Base-by-base conservation (phyloP, 129 eudicot species). In the Ambrosia trifida region DNA sequence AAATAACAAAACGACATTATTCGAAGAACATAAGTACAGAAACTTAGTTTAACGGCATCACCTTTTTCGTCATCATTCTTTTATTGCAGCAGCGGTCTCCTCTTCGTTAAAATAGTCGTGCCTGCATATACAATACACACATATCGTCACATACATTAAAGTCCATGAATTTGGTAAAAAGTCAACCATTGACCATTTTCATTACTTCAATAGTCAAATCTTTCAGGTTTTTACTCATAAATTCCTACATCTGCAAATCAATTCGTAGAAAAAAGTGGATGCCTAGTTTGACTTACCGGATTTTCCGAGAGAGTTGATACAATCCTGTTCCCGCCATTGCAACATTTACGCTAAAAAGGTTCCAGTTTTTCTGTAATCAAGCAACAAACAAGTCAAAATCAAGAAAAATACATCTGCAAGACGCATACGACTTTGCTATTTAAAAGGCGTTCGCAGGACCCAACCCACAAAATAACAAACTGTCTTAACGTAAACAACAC, bases 311-410 rank as follows among this genome's bases (percentile, higher is more conserved):
- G 64, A 94, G 93, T 75, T 94, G 99, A 78, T 87, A 94, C 62
- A 94, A 64, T 64, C 99, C 99, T 24, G 99, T 94, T 63, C 89
- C 93, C 46, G 95, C 95, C 99, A 94, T 89, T 3, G 96, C 99
- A 30, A 94, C 83, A 73, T 90, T 94, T 64, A 94, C 99, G 60
- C 97, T 90, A 57, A 94, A 87, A 65, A 94, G 97, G 73, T 94
- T 94, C 99, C 99, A 94, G 83, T 94, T 94, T 67, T 94, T 94
- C 99, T 94, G 97, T 82, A 86, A 74, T 47, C 50, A 70, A 73
- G 7, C 54, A 66, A 5, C 57, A 75, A 49, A 11, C 28, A 68
- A 57, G 11, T 44, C n/a, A 6, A 66, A 16, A 66, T 20, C 44
- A 19, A 52, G 45, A 30, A 38, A 47, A 43, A 32, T 33, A 24